A percentile compares a stretch with the other conserved stretches of the same genome.
Conservation (phyloP, 176 grass and related monocot genomes). For the Lolium rigidum region DNA sequence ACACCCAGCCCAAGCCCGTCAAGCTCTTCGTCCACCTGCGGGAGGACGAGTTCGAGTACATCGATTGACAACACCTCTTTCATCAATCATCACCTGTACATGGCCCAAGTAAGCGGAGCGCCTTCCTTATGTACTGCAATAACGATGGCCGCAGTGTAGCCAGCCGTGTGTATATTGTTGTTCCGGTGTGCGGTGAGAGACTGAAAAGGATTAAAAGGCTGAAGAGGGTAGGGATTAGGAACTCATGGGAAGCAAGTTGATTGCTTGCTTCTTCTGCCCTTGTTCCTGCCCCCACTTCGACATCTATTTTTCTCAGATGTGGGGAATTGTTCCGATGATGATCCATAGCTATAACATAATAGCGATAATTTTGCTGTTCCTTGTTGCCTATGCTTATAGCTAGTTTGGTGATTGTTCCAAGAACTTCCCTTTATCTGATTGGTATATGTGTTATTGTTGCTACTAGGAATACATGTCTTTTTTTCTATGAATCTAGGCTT, state of each 20-base stretch:
- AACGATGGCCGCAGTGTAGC: slow-evolving; percentile 40
- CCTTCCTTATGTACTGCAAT: slow-evolving; percentile 34
- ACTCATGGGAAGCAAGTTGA: slow-evolving; percentile 24
- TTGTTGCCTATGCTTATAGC: slow-evolving; percentile 25
- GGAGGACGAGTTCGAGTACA: slow-evolving; percentile 98
- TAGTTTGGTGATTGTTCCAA: slow-evolving; percentile 19
- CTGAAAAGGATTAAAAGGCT: not conserved
- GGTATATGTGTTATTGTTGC: not conserved
- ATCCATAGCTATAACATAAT: slow-evolving; percentile 45
- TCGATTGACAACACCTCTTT: slow-evolving; percentile 47
- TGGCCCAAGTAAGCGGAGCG: slow-evolving; percentile 27
- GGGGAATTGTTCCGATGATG: slow-evolving; percentile 42
- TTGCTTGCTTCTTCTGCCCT: slow-evolving; percentile 35
- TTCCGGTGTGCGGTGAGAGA: slow-evolving; percentile 27
- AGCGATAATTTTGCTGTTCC: slow-evolving; percentile 35
- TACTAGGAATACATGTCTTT: not conserved
- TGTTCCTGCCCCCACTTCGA: slow-evolving; percentile 28
- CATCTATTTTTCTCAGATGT: slow-evolving; percentile 50
- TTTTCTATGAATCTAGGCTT: not conserved
- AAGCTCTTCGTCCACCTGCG: slow-evolving; percentile 83
- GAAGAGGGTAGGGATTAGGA: slow-evolving; percentile 31
- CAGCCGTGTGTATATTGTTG: slow-evolving; percentile 55
- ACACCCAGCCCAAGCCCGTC: slow-evolving; percentile 73
- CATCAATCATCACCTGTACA: not conserved
- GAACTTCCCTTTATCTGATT: slow-evolving; percentile 10